Percentiles rank a stretch among this genome's conserved stretches.
Conservation (phyloP, 345 rosid genomes). For the Populus pruinosa region DNA sequence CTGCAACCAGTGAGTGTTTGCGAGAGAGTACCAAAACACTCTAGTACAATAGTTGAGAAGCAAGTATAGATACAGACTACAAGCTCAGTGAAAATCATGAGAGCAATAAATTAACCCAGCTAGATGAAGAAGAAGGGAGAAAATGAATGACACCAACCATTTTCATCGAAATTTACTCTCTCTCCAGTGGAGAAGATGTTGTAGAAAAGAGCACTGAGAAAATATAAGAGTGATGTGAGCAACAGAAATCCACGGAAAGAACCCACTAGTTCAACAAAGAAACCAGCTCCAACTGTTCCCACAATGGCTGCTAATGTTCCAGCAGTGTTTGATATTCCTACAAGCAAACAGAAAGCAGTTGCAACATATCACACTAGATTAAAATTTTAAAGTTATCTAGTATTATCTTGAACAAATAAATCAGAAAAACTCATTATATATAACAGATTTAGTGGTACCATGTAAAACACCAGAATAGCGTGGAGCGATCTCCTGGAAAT, state of each 20-base stretch:
- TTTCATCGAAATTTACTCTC: constrained; percentile 62
- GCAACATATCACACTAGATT: background rate
- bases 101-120: background rate
- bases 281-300: constrained; percentile 95
- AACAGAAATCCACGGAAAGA: constrained; percentile 89
- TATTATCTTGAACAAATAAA: background rate
- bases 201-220: constrained; percentile 74
- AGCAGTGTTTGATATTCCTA: constrained; percentile 82
- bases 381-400: background rate
- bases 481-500: constrained; percentile 82
- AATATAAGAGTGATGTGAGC: constrained; percentile 65
- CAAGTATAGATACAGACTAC: background rate
- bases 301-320: constrained; percentile 87
- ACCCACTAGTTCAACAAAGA: constrained; percentile 80
- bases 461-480: constrained; percentile 86
- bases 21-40: background rate
- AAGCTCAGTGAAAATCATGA: background rate
- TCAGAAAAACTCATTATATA: background rate
- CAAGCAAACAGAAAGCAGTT: background rate
- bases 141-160: constrained; percentile 34
- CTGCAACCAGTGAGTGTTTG: background rate
- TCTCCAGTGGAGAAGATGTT: constrained; percentile 74
- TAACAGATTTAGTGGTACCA: constrained; percentile 39
- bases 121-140: background rate
- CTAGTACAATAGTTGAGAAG: background rate